Percentiles rank a stretch among this genome's conserved stretches.
These are phyloP conservation scores for Sarocladium kiliense DNA, from an alignment of 2,329 filamentous ascomycete genomes.

Conservation along the genomic window DNA sequence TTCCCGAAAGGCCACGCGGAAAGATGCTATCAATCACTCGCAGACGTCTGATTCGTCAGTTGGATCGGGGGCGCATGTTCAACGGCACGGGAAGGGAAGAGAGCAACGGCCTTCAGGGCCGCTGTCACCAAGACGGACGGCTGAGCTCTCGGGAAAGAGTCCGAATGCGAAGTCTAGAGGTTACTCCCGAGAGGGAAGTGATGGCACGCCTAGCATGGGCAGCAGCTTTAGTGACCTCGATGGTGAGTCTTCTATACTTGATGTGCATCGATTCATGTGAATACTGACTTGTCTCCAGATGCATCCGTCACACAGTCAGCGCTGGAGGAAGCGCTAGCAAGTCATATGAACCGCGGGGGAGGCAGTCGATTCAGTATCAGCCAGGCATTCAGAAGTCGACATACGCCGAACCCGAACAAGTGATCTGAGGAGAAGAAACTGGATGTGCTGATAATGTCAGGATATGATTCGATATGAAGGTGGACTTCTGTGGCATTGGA, in stretches of 20 bases:
- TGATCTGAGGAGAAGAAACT: slow-evolving; percentile 11
- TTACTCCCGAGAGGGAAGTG: slow-evolving; percentile 57
- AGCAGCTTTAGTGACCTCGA: slow-evolving; percentile 85
- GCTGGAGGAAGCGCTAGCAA: slow-evolving; percentile 71
- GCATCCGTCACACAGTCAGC: slow-evolving; percentile 77
- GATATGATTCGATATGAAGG: background rate
- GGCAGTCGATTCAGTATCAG: slow-evolving; percentile 60
- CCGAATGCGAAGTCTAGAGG: slow-evolving; percentile 39
- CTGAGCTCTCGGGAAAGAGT: slow-evolving; percentile 52
- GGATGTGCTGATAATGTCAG: background rate
- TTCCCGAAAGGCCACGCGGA: slow-evolving; percentile 8
- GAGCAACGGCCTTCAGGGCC: slow-evolving; percentile 36
- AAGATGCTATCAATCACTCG: slow-evolving; percentile 35
- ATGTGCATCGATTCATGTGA: too few species aligned
- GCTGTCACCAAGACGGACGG: slow-evolving; percentile 53
- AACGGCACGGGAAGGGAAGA: slow-evolving; percentile 22
- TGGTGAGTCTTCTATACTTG: too few species aligned
- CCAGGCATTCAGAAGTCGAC: slow-evolving; percentile 60
- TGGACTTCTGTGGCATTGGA: background rate
- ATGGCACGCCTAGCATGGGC: slow-evolving; percentile 74
- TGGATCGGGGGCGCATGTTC: slow-evolving; percentile 42
- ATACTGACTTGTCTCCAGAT: slow-evolving; percentile 40
- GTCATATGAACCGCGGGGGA: slow-evolving; percentile 32
- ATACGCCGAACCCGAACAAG: slow-evolving; percentile 35
- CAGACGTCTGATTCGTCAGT: slow-evolving; percentile 61